Base-by-base conservation (phyloP, 495 filamentous ascomycete species). In the Jackrogersella multiformis region DNA sequence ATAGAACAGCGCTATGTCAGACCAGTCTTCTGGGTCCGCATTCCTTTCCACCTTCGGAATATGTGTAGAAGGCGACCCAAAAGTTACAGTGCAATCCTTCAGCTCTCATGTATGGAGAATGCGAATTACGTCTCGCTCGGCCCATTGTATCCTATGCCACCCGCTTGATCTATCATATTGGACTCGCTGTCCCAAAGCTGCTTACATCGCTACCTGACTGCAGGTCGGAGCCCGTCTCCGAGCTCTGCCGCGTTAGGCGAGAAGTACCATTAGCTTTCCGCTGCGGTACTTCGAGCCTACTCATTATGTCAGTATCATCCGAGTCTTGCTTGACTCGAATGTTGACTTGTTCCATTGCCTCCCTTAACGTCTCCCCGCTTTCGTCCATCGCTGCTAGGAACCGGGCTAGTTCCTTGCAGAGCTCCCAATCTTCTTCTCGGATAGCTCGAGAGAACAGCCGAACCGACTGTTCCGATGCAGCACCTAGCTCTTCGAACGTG, bases 361-460 rank as follows among this genome's bases (percentile, higher is more conserved):
- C 86, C 45, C 87, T 85, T 20, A 99, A 80, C 41, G 92, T 96
- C 51, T 88, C 87, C 0, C 95, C 95, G 3, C 86, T 90, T 66
- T 90, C 87, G 74, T 99, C 96, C 55, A 99, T 85, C 1, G 95
- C 95, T 42, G 94, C 92, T 49, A 99, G 78, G 75, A 99, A 99
- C 28, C 96, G 80, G 21, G 94, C 93, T 2, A 99, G 81, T 73
- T 99, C 96, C 66, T 93, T 96, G 76, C 96, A 98, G 4, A 98
- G 82, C 59, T 98, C 96, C 95, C 94, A 99, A 75, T 99, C 95
- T 21, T 85, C 87, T 77, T 92, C 92, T 26, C 86, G 85, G 60
- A 92, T 93, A 0, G 94, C 95, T 54, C 89, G 80, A n/a, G 85
- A 85, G 23, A 99, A 85, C 36, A 99, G 77, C 18, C 93, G 84